phyloP scores from a whole-genome alignment of 306 rosid genomes.

The Dalbergia cultrata region DNA sequence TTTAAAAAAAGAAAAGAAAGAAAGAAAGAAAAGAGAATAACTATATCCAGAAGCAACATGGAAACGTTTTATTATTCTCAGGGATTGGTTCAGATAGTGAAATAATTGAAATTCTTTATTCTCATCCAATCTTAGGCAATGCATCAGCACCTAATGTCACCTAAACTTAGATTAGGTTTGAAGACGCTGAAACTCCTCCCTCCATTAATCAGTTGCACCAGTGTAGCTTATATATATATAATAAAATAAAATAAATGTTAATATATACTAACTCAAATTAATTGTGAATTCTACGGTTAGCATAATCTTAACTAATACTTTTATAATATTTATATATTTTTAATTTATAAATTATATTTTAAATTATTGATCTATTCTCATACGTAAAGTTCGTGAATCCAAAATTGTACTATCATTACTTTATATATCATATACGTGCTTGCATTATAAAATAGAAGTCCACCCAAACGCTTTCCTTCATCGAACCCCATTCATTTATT shows the following conservation, averaged over 20 bases:
- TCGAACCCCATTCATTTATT: not conserved
- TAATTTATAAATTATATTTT: too few species aligned
- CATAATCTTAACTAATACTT: too few species aligned
- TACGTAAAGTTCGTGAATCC: too few species aligned
- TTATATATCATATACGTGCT: not conserved
- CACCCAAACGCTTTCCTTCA: not conserved
- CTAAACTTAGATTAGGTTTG: constrained; percentile 50
- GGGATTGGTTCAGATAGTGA: not conserved
- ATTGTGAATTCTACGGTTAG: too few species aligned
- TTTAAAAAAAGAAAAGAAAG: too few species aligned
- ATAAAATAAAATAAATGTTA: too few species aligned
- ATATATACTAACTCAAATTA: too few species aligned
- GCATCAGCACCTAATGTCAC: constrained; percentile 42
- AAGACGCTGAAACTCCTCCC: constrained; percentile 9
- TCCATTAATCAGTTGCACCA: constrained; percentile 45
- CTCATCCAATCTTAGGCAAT: not conserved
- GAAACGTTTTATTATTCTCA: constrained; percentile 1
- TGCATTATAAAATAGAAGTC: not conserved
- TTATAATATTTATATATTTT: too few species aligned
- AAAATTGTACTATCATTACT: too few species aligned
- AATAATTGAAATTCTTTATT: not conserved
- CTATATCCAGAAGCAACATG: not conserved
- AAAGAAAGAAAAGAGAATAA: not conserved
- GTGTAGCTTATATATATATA: not conserved
- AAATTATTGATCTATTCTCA: too few species aligned